Percentiles rank a stretch among this genome's conserved stretches.
phyloP scores from a whole-genome alignment of 2,329 filamentous ascomycete species.

The Scedosporium apiospermum region DNA sequence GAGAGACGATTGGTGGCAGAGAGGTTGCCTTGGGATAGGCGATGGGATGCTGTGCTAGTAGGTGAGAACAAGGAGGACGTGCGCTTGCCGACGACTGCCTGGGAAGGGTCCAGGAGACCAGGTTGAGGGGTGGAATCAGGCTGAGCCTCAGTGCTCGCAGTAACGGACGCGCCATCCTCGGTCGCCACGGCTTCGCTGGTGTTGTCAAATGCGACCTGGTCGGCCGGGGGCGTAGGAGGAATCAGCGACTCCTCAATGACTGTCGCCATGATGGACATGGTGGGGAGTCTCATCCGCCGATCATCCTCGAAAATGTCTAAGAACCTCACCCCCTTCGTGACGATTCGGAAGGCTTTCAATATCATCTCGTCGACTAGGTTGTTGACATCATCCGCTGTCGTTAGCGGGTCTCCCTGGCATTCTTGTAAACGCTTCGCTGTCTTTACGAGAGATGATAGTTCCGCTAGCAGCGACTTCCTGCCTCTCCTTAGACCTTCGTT shows the following conservation, averaged over 20 bases:
- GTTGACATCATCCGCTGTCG: constrained; percentile 50
- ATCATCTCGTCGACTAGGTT: constrained; percentile 87
- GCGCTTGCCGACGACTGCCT: constrained; percentile 31
- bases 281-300: constrained; percentile 15
- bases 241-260: constrained; percentile 48
- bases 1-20: constrained; percentile 36
- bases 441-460: constrained; percentile 83
- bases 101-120: constrained; percentile 11
- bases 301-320: constrained; percentile 74
- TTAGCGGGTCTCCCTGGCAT: constrained; percentile 42
- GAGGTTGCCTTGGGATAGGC: constrained; percentile 25
- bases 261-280: constrained; percentile 51
- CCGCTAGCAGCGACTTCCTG: constrained; percentile 79
- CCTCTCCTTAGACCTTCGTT: constrained; percentile 69
- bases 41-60: constrained; percentile 18
- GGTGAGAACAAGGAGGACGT: constrained; percentile 35
- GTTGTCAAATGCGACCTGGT: constrained; percentile 40
- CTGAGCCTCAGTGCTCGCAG: background rate
- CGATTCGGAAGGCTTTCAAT: constrained; percentile 84
- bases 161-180: background rate
- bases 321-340: constrained; percentile 84
- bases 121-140: constrained; percentile 2
- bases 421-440: constrained; percentile 79
- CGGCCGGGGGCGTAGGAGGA: constrained; percentile 55
- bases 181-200: constrained; percentile 13